These are phyloP conservation scores for Oryza meridionalis DNA, from an alignment of 176 grass and related monocot genomes.

Conservation along the genomic window DNA sequence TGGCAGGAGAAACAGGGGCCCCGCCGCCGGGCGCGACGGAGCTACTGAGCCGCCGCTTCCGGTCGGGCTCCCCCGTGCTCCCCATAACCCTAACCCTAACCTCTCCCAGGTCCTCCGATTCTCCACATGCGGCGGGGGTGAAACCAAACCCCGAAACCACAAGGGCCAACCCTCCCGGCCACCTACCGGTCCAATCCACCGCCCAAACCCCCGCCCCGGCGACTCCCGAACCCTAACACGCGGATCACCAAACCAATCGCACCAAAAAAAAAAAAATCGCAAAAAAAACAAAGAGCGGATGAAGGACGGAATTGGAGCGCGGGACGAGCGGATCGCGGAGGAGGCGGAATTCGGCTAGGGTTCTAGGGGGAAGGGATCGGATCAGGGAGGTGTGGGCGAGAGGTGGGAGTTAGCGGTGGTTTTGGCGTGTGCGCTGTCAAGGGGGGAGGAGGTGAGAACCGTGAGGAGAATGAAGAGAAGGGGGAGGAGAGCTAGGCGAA, in stretches of 20 bases:
- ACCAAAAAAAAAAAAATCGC: not conserved
- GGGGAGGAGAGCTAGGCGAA: not conserved
- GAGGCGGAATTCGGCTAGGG: not conserved
- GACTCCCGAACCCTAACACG: slow-evolving; percentile 8
- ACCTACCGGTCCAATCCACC: not conserved
- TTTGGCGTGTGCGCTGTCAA: not conserved
- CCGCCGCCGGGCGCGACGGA: slow-evolving; percentile 53
- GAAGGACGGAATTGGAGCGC: not conserved
- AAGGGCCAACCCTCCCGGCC: not conserved
- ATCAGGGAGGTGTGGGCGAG: not conserved
- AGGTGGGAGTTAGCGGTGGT: slow-evolving; percentile 18
- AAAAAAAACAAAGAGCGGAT: not conserved
- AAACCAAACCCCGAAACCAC: not conserved
- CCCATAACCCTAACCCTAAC: slow-evolving; percentile 55
- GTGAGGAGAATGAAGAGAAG: not conserved
- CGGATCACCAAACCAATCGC: slow-evolving; percentile 11
- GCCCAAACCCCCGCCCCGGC: not conserved
- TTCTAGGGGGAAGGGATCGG: not conserved
- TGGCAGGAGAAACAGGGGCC: slow-evolving; percentile 41
- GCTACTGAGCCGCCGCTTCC: slow-evolving; percentile 62
- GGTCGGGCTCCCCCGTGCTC: slow-evolving; percentile 73
- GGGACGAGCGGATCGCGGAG: not conserved
- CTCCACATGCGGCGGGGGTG: not conserved
- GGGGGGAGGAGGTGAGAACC: no score
- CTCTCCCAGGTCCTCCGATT: not conserved